phyloP scores from a whole-genome alignment of 148 eudicot species.

The Mesembryanthemum crystallinum region DNA sequence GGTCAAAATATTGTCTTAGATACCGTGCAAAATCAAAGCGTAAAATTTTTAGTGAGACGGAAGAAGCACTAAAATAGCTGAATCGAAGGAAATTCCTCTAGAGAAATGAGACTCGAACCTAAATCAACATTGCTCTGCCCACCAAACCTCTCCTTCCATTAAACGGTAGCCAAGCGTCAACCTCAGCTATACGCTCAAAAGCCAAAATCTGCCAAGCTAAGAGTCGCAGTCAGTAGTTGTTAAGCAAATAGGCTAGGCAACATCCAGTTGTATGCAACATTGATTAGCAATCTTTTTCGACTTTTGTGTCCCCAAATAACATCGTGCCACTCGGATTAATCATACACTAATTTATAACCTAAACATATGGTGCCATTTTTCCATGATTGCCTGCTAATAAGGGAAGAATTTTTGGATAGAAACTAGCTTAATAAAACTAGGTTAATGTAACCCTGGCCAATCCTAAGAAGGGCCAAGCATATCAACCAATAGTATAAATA shows the following conservation, averaged over 20 bases:
- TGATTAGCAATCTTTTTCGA: neutral
- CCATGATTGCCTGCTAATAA: slow-evolving; percentile 7
- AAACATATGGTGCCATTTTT: neutral
- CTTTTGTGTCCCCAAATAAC: neutral
- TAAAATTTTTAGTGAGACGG: no score
- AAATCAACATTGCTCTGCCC: no score
- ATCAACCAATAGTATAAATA: slow-evolving; percentile 1
- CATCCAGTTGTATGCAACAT: slow-evolving; percentile 22
- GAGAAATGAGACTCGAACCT: no score
- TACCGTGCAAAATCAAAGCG: no score
- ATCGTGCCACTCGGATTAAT: neutral
- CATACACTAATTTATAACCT: neutral
- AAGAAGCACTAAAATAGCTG: no score
- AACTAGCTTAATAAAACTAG: neutral
- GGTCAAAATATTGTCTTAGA: no score
- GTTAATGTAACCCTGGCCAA: neutral
- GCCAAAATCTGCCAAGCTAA: slow-evolving; percentile 4
- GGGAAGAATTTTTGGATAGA: neutral
- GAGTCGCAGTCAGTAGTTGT: slow-evolving; percentile 6
- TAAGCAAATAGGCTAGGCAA: slow-evolving; percentile 10
- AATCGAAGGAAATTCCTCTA: no score
- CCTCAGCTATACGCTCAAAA: neutral
- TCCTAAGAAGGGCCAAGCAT: neutral
- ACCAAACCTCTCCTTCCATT: no score
- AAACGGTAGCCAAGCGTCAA: neutral